Evolutionary conservation across 352 stramenopile genomes (phyloP).

Genomic region (Pythium brassicae): DNA sequence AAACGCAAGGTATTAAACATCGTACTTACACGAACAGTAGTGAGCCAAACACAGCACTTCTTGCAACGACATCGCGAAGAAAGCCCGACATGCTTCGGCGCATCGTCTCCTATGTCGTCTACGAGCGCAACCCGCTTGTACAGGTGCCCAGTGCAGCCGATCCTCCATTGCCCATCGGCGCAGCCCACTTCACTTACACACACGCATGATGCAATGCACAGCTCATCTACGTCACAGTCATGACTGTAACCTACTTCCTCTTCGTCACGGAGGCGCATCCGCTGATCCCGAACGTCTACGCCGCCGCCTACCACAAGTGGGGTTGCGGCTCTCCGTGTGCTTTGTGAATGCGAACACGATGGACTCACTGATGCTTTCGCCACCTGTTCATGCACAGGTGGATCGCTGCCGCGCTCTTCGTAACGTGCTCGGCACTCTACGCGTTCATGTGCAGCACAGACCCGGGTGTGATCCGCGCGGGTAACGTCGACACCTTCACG

Average conservation of each 20-base stretch:
- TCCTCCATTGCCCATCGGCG: background rate
- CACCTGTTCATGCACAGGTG: conserved; percentile 29
- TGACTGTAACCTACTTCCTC: conserved; percentile 59
- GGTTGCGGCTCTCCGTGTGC: background rate
- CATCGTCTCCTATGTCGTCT: conserved; percentile 56
- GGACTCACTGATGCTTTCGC: background rate
- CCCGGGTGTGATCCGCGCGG: conserved; percentile 63
- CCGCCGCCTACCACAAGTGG: conserved; percentile 60
- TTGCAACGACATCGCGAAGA: conserved; percentile 2
- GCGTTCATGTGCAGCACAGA: conserved; percentile 61
- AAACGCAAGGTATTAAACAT: too few relatives aligned
- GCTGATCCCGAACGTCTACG: conserved; percentile 59
- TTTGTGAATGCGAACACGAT: too few relatives aligned
- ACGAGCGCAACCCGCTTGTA: conserved; percentile 61
- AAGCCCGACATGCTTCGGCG: conserved; percentile 17
- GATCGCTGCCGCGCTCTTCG: conserved; percentile 45
- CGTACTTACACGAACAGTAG: too few relatives aligned
- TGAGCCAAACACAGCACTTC: background rate
- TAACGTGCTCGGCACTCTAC: conserved; percentile 57
- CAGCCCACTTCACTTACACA: too few relatives aligned
- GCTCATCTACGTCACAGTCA: conserved; percentile 75
- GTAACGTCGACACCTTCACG: conserved; percentile 46
- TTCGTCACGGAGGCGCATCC: conserved; percentile 67
- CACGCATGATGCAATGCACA: background rate
- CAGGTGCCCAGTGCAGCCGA: conserved; percentile 26